Conservation (phyloP, 768 basidiomycete genomes). For the Boletus huronensis region DNA sequence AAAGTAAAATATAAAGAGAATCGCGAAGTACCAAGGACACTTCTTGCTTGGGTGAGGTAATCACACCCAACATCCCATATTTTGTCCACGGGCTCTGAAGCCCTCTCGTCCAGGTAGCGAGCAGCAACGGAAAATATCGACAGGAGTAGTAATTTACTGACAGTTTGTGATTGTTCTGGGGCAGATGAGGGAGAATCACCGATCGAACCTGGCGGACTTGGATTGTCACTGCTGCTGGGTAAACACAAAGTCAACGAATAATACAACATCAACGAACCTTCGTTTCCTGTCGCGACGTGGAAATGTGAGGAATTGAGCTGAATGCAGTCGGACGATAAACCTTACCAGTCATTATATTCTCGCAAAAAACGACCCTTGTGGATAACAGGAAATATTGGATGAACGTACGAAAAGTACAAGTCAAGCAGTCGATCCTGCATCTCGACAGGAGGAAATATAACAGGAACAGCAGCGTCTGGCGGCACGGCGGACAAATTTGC, state of each 20-base stretch:
- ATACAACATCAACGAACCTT: slow-evolving; percentile 14
- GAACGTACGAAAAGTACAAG: slow-evolving; percentile 79
- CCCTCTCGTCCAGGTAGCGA: slow-evolving; percentile 54
- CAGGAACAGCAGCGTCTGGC: slow-evolving; percentile 42
- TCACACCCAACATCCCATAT: slow-evolving; percentile 70
- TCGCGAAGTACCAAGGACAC: slow-evolving; percentile 53
- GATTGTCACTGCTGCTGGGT: slow-evolving; percentile 32
- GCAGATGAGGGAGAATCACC: slow-evolving; percentile 9
- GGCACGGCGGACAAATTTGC: slow-evolving; percentile 36
- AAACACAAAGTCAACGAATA: slow-evolving; percentile 6
- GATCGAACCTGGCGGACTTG: slow-evolving; percentile 30
- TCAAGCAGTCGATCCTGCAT: slow-evolving; percentile 67
- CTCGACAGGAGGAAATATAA: slow-evolving; percentile 55
- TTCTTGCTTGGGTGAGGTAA: slow-evolving; percentile 60
- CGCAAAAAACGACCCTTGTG: slow-evolving; percentile 66
- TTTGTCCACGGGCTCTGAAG: slow-evolving; percentile 47
- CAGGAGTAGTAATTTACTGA: slow-evolving; percentile 67
- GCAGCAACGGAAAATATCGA: slow-evolving; percentile 82
- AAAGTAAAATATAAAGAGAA: background rate
- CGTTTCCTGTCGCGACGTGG: slow-evolving; percentile 21
- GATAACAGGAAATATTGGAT: slow-evolving; percentile 81
- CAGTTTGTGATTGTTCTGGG: slow-evolving; percentile 55
- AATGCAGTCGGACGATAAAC: background rate
- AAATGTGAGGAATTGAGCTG: slow-evolving; percentile 1
- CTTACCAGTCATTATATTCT: slow-evolving; percentile 56